A percentile compares a stretch with the other conserved stretches of the same genome.
Evolutionary conservation across 2,329 filamentous ascomycete genomes (phyloP).

Genomic region (Colletotrichum sojae): DNA sequence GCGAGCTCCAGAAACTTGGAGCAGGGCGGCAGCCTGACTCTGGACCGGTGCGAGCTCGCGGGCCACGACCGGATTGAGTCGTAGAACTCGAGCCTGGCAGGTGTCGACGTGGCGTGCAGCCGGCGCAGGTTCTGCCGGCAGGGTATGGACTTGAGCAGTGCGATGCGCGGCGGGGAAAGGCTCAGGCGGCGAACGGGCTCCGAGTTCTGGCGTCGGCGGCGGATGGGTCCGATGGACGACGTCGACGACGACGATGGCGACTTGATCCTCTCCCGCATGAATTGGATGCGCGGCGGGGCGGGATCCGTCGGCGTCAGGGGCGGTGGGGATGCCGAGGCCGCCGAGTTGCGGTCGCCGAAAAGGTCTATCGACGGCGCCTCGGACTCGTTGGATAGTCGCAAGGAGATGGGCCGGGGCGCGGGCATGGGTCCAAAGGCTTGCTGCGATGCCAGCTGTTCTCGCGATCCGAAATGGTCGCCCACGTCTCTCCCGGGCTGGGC

Average conservation of each 20-base stretch:
- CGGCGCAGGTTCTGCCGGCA: conserved; percentile 34
- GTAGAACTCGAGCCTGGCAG: conserved; percentile 28
- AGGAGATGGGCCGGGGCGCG: conserved; percentile 12
- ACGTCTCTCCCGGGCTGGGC: conserved; percentile 11
- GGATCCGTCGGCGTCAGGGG: conserved; percentile 29
- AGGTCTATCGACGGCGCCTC: not conserved
- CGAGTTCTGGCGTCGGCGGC: conserved; percentile 30
- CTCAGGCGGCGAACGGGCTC: conserved; percentile 29
- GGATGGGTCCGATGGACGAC: conserved; percentile 13
- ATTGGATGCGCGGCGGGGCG: conserved; percentile 25
- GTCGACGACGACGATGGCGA: conserved; percentile 10
- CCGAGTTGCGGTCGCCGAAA: conserved; percentile 16
- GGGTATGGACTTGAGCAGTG: conserved; percentile 35
- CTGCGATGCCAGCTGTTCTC: not conserved
- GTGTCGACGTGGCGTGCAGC: conserved; percentile 26
- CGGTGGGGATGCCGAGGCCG: conserved; percentile 14
- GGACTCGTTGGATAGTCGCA: conserved; percentile 3
- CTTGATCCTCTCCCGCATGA: conserved; percentile 17
- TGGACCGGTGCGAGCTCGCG: conserved; percentile 22
- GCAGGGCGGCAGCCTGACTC: conserved; percentile 33
- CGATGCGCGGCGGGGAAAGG: conserved; percentile 33
- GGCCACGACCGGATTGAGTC: conserved; percentile 39
- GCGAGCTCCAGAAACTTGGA: conserved; percentile 35
- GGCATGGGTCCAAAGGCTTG: not conserved
- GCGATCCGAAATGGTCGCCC: conserved; percentile 17